phyloP scores from a whole-genome alignment of 1,284 basidiomycete species.

The Naganishia sp. region DNA sequence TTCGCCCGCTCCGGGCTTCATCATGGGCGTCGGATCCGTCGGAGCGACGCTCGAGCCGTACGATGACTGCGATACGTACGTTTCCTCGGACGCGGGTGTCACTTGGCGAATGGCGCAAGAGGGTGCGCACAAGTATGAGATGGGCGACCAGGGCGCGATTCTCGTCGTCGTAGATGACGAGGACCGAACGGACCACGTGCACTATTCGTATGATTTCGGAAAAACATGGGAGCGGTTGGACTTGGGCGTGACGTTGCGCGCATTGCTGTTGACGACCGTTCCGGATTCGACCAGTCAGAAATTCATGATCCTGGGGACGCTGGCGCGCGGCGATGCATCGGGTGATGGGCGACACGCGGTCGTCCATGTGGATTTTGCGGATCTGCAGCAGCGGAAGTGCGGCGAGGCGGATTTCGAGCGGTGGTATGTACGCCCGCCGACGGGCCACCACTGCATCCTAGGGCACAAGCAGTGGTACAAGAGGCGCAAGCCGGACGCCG shows the following conservation, averaged over 20 bases:
- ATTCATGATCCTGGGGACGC: conserved; percentile 78
- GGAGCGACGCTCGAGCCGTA: conserved; percentile 73
- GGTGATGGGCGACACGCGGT: conserved; percentile 67
- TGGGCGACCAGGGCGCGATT: conserved; percentile 84
- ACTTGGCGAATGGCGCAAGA: conserved; percentile 77
- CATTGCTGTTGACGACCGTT: conserved; percentile 74
- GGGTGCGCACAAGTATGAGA: conserved; percentile 90
- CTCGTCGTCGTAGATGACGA: conserved; percentile 87
- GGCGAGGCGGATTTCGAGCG: conserved; percentile 73
- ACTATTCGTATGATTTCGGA: conserved; percentile 85
- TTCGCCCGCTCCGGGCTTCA: conserved; percentile 80
- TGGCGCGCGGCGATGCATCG: conserved; percentile 64
- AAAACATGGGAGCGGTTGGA: conserved; percentile 73
- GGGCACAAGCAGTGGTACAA: conserved; percentile 97
- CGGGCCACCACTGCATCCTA: conserved; percentile 80
- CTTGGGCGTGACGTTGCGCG: conserved; percentile 72
- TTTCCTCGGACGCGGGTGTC: conserved; percentile 85
- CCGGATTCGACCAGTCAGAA: conserved; percentile 93
- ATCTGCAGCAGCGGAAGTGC: conserved; percentile 71
- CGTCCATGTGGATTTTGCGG: conserved; percentile 81
- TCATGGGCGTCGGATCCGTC: conserved; percentile 91
- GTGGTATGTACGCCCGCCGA: conserved; percentile 75
- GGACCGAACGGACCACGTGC: conserved; percentile 68
- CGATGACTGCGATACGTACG: conserved; percentile 88
- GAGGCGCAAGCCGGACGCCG: conserved; percentile 76